phyloP scores from a whole-genome alignment of 345 rosid genomes.

The Carallia pectinifolia region DNA sequence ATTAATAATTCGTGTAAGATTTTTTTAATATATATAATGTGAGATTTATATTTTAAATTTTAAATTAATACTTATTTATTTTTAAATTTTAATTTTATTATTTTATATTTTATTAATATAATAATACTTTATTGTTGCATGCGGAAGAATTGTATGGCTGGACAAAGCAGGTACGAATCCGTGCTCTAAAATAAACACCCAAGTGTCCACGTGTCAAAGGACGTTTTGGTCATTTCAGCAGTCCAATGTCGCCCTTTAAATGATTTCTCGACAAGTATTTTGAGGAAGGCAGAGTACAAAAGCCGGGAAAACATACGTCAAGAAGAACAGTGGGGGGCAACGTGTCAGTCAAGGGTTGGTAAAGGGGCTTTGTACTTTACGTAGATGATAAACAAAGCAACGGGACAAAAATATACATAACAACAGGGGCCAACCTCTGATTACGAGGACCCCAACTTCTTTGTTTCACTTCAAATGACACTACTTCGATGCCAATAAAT shows the following conservation, averaged over 20 bases:
- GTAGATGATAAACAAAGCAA: slow-evolving; percentile 78
- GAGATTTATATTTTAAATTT: too few species aligned
- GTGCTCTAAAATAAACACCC: too few species aligned
- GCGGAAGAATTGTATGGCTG: too few species aligned
- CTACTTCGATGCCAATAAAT: neutral
- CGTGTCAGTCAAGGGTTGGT: slow-evolving; percentile 46
- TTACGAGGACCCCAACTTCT: slow-evolving; percentile 22
- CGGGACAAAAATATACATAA: slow-evolving; percentile 15
- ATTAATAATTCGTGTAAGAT: too few species aligned
- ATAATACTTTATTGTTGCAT: too few species aligned
- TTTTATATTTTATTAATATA: too few species aligned
- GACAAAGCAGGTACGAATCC: too few species aligned
- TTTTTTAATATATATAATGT: too few species aligned
- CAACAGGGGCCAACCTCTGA: slow-evolving; percentile 16
- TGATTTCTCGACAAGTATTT: slow-evolving; percentile 50
- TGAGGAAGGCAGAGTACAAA: slow-evolving; percentile 30
- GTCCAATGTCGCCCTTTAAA: slow-evolving; percentile 17
- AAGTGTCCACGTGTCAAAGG: slow-evolving; percentile 1
- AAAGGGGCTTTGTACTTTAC: slow-evolving; percentile 48
- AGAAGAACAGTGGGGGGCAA: slow-evolving; percentile 22
- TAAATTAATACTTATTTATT: too few species aligned
- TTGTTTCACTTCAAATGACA: neutral
- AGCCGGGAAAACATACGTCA: slow-evolving; percentile 27
- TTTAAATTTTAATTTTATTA: too few species aligned
- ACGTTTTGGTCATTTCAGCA: slow-evolving; percentile 4